Evolutionary conservation across 2,329 filamentous ascomycete species (phyloP), one percentile per base, ranked within the genome.

Genomic region (Stemphylium beticola): DNA sequence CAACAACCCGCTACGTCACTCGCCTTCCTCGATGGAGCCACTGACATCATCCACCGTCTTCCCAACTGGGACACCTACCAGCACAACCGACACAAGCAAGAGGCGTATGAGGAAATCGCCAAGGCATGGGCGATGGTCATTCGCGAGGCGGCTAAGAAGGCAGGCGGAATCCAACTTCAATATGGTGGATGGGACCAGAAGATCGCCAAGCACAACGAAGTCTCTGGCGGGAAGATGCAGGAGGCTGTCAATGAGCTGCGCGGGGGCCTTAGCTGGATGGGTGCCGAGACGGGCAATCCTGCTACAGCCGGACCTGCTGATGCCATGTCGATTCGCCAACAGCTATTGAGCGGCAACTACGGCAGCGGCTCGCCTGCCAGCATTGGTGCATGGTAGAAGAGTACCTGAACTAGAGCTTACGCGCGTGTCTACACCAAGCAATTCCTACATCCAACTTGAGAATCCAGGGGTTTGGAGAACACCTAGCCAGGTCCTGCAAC

Each of bases 71-170:
- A 95, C 64, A 91, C 87, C 39, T 90, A 89, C 56, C 87, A 91
- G 59, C 90, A 97, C 78, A 93, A 93, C 62, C 85, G 96, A 66
- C 91, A 96, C 79, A 97, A 97, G 76, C 89, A 96, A 63, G 92
- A 92, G 60, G 93, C 93, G 6, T 99, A 99, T 72, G 93, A 99
- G 68, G 95, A 98, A 72, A 93, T 99, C 60, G 89, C 91, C 22
- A 92, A 89, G 69, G 95, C 95, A 1, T 99, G 95, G 95, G 88
- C 91, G 14, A 76, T 96, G 63, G 93, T 96, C 44, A 90, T 99
- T 64, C 88, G 88, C 57, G 95, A 99, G 76, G 92, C 92, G 2
- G 88, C 90, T 18, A 98, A 98, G 80, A 85, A 90, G 64, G 93
- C 92, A 10, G 93, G 92, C 24, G 95, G 95, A 31, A 95, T 98